phyloP scores from a whole-genome alignment of 345 rosid species.

The Rhodamnia argentea region DNA sequence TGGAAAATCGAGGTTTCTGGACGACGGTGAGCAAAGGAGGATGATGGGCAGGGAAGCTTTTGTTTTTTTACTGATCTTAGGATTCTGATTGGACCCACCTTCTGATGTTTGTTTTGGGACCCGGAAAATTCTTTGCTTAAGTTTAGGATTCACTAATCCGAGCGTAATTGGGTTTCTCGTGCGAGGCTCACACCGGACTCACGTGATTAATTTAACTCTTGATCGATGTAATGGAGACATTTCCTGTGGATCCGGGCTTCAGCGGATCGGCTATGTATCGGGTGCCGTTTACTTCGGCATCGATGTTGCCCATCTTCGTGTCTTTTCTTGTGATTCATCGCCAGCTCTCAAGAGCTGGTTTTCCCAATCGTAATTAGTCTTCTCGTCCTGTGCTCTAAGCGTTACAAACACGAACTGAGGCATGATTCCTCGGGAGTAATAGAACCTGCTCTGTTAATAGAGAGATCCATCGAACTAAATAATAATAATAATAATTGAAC shows the following conservation, averaged over 20 bases:
- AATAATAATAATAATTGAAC: accelerated
- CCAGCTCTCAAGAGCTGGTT: not conserved
- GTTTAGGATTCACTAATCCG: not conserved
- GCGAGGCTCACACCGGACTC: not conserved
- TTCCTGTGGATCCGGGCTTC: not conserved
- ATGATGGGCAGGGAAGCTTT: not conserved
- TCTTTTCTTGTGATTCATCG: not conserved
- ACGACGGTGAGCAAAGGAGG: not conserved
- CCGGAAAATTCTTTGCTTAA: not conserved
- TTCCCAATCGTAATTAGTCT: too few species aligned
- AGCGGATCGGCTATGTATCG: not conserved
- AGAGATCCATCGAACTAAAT: not conserved
- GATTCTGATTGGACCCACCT: not conserved
- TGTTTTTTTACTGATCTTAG: not conserved
- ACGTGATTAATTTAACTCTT: not conserved
- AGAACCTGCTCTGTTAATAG: not conserved
- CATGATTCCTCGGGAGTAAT: too few species aligned
- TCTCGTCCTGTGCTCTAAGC: too few species aligned
- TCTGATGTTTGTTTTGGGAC: not conserved
- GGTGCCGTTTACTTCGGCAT: not conserved
- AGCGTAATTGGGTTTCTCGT: not conserved
- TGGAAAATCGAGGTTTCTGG: not conserved
- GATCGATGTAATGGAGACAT: not conserved
- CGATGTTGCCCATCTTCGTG: not conserved
- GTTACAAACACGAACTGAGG: too few species aligned